Conservation (phyloP, 2,329 filamentous ascomycete genomes). For the Colletotrichum eremochloae region DNA sequence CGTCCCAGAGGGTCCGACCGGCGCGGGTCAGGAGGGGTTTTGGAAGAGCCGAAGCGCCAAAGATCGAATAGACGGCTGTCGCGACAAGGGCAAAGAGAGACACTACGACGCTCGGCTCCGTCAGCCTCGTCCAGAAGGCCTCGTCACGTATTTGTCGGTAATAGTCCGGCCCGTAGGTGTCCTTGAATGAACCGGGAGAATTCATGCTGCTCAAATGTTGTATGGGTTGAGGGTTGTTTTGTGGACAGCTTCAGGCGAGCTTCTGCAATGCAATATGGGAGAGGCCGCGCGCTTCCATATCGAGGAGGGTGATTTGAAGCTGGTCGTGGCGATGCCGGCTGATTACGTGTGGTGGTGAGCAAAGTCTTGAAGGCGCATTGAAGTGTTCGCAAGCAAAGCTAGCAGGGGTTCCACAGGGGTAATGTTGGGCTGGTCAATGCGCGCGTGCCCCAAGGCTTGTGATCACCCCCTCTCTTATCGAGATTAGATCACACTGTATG, state of each 20-base stretch:
- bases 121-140: constrained; percentile 50
- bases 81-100: constrained; percentile 51
- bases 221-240: background rate
- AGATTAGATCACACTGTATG: constrained; percentile 29
- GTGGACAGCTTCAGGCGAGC: constrained; percentile 38
- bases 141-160: constrained; percentile 31
- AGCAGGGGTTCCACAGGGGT: constrained; percentile 37
- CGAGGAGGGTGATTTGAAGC: constrained; percentile 25
- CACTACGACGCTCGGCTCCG: constrained; percentile 53
- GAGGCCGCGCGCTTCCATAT: constrained; percentile 33
- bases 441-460: constrained; percentile 21
- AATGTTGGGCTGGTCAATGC: constrained; percentile 31
- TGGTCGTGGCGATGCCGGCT: constrained; percentile 29
- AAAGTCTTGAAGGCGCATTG: constrained; percentile 25
- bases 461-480: constrained; percentile 30
- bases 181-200: constrained; percentile 35
- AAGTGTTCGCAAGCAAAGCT: constrained; percentile 5
- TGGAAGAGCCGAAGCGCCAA: constrained; percentile 51
- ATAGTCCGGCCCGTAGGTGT: constrained; percentile 39
- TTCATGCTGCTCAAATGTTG: constrained; percentile 37
- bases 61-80: constrained; percentile 52
- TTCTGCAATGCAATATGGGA: constrained; percentile 23
- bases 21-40: constrained; percentile 47
- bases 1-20: constrained; percentile 70
- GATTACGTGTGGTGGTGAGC: constrained; percentile 36